phyloP scores from a whole-genome alignment of 2,329 filamentous ascomycete genomes.

The Clarireedia homoeocarpa region DNA sequence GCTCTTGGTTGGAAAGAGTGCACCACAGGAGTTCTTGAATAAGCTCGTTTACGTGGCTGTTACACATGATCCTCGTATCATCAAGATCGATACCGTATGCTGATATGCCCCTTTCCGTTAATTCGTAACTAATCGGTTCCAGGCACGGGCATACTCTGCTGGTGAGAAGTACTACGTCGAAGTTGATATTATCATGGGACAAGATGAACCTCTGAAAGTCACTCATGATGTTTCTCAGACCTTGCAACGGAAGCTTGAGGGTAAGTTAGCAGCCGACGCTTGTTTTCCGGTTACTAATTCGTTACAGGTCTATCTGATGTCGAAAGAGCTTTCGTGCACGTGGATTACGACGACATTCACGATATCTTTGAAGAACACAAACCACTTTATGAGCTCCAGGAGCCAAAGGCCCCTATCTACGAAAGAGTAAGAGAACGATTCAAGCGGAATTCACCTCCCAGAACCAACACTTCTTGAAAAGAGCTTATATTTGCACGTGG shows the following conservation, averaged over 20 bases:
- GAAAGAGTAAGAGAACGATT: constrained; percentile 5
- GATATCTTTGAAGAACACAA: constrained; percentile 10
- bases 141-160: constrained; percentile 7
- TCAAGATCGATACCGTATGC: constrained; percentile 69
- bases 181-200: constrained; percentile 92
- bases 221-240: constrained; percentile 93
- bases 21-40: constrained; percentile 78
- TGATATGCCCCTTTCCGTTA: not conserved
- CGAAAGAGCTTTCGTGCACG: constrained; percentile 91
- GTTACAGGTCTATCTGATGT: constrained; percentile 62
- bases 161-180: constrained; percentile 71
- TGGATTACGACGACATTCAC: constrained; percentile 68
- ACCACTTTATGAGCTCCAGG: constrained; percentile 7
- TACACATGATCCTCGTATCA: constrained; percentile 77
- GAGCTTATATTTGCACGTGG: no score
- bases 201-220: constrained; percentile 59
- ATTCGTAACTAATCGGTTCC: not conserved
- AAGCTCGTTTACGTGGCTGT: constrained; percentile 95
- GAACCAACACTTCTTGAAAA: no score
- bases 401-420: not conserved
- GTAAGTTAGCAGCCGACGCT: constrained; percentile 25
- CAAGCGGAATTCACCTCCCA: not conserved
- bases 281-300: not conserved
- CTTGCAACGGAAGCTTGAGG: constrained; percentile 89
- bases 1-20: constrained; percentile 81